Conservation (phyloP, 306 rosid genomes). For the Dalbergia cultrata region DNA sequence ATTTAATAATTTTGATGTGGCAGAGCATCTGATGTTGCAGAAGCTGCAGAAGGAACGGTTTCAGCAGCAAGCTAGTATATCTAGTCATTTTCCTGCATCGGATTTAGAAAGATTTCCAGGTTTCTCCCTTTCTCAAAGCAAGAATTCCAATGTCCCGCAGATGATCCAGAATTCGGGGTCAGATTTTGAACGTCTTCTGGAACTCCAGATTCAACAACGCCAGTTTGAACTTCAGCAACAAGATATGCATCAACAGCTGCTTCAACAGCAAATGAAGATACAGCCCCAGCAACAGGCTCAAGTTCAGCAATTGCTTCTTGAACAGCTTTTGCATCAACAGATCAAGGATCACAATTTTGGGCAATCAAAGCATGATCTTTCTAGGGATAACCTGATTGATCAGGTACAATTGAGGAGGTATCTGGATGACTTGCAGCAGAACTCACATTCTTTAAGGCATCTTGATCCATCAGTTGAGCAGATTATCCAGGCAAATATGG, state of each 20-base stretch:
- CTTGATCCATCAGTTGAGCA: conserved; percentile 69
- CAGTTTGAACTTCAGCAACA: conserved; percentile 71
- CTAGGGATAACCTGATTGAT: conserved; percentile 61
- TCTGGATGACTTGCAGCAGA: conserved; percentile 62
- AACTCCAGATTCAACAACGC: conserved; percentile 55
- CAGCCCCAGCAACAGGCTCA: conserved; percentile 74
- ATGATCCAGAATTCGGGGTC: conserved; percentile 59
- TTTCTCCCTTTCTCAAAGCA: conserved; percentile 54
- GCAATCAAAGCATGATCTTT: conserved; percentile 60
- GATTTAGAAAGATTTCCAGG: conserved; percentile 61
- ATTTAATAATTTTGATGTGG: conserved; percentile 51
- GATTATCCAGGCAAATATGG: conserved; percentile 66
- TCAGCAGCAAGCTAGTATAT: conserved; percentile 56
- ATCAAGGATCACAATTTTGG: conserved; percentile 62
- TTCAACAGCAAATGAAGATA: conserved; percentile 66
- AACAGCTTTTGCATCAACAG: conserved; percentile 69
- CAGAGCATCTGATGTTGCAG: conserved; percentile 60
- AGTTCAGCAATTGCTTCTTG: conserved; percentile 63
- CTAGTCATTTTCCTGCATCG: conserved; percentile 52
- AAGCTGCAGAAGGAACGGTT: conserved; percentile 59
- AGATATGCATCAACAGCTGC: conserved; percentile 65
- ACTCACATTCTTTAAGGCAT: conserved; percentile 58
- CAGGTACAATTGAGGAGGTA: conserved; percentile 62
- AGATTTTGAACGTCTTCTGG: conserved; percentile 64
- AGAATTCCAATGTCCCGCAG: conserved; percentile 56